Base-by-base conservation (phyloP, 2,329 filamentous ascomycete species). In the Penicillium sp. region DNA sequence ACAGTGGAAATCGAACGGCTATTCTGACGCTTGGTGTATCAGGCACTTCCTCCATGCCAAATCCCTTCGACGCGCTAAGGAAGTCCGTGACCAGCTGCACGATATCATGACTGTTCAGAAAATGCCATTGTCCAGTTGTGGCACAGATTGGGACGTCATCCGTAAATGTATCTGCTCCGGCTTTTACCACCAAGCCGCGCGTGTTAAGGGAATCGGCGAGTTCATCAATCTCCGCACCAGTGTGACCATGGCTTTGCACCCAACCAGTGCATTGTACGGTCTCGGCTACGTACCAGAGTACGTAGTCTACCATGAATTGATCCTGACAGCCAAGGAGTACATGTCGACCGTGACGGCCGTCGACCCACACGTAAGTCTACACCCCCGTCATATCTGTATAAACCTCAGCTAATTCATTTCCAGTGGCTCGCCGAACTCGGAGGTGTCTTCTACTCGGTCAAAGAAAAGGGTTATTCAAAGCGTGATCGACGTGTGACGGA, bases 341-440 rank as follows among this genome's bases (percentile, higher is more conserved):
- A 96, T 99, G 85, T 95, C 90, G 3, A 96, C 90, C 4, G 94
- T 99, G 9, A 99, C 94, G 4, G 85, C 90, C 1, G 94, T 99
- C 1, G 94, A 99, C 70, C 93, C 94, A 47, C 90, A 95, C 69
- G 74, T 76, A 72, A 71, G 74, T 68, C 52, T 42, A 16, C 23
- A 29, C 45, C 6, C 12, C 7, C 4, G 3, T 28, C 24, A 21
- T 21, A 0, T 18, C 13, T 36, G 26, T 6, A 34, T 18, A 21
- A 6, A 42, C 45, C 41, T 1, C 16, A 26, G 26, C 34, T 51
- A 49, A 52, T 47, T 57, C 47, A 42, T 28, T 24, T 21, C 8
- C 15, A 76, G 73, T 99, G 94, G 94, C 83, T 99, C 38, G 94
- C 94, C 6, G 94, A 99, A 69, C 79, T 99, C 6, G 94, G 95